A percentile compares a stretch with the other conserved stretches of the same genome.
Evolutionary conservation across 1,139 yeast species (phyloP).

Genomic region (Diutina catenulata): DNA sequence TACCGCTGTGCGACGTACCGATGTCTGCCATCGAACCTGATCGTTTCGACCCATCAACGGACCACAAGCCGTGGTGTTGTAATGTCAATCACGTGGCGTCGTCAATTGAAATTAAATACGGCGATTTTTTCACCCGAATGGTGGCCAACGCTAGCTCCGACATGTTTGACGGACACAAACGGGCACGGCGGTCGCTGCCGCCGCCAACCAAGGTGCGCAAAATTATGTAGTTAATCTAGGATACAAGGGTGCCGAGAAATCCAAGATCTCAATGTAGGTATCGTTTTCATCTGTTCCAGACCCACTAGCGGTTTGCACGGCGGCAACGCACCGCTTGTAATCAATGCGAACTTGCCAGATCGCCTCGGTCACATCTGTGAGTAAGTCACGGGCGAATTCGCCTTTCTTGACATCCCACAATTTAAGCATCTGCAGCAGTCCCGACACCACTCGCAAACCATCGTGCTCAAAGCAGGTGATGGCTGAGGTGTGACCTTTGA

Average conservation of each 20-base stretch:
- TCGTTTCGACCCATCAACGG: not conserved
- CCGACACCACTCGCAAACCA: constrained; percentile 75
- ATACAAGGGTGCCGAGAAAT: constrained; percentile 28
- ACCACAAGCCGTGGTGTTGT: constrained; percentile 5
- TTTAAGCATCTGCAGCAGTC: constrained; percentile 73
- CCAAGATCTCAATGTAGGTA: constrained; percentile 69
- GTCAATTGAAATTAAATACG: not conserved
- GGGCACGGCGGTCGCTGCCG: too few species aligned
- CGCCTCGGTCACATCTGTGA: constrained; percentile 66
- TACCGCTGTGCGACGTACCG: not conserved
- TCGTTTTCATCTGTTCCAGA: constrained; percentile 13
- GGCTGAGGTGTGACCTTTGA: constrained; percentile 80
- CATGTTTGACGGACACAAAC: too few species aligned
- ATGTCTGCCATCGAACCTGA: not conserved
- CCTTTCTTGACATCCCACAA: constrained; percentile 81
- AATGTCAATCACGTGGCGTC: constrained; percentile 3
- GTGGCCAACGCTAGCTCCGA: not conserved
- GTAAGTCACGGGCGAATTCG: constrained; percentile 57
- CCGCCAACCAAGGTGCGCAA: too few species aligned
- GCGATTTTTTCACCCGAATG: not conserved
- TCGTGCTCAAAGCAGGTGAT: constrained; percentile 92
- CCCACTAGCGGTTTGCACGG: constrained; percentile 48
- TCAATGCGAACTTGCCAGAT: constrained; percentile 95
- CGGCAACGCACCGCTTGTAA: constrained; percentile 77
- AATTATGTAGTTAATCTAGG: not conserved